phyloP scores from a whole-genome alignment of 129 eudicot species.

The Tagetes erecta region DNA sequence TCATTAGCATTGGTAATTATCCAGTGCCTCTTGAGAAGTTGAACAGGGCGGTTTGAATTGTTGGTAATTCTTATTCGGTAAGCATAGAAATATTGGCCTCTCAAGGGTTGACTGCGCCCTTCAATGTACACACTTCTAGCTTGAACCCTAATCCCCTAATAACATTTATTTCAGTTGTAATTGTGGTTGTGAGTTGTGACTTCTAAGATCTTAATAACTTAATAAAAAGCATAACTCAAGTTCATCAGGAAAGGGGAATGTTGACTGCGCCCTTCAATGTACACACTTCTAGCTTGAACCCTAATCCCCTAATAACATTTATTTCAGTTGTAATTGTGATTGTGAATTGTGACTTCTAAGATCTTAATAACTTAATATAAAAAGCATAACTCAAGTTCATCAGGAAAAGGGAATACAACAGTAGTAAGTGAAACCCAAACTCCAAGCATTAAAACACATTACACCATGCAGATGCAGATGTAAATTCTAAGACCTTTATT shows the following conservation, averaged over 20 bases:
- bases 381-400: slow-evolving; percentile 5
- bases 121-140: slow-evolving; percentile 90
- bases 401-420: background rate
- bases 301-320: slow-evolving; percentile 65
- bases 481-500: no score
- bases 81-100: slow-evolving; percentile 83
- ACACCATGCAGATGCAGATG: no score
- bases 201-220: slow-evolving; percentile 4
- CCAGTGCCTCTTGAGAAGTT: slow-evolving; percentile 94
- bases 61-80: slow-evolving; percentile 93
- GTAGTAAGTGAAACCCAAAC: background rate
- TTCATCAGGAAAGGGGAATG: slow-evolving; percentile 25
- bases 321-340: background rate
- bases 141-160: slow-evolving; percentile 89
- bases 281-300: slow-evolving; percentile 95
- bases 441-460: background rate
- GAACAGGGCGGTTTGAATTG: slow-evolving; percentile 82
- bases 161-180: background rate
- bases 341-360: slow-evolving; percentile 1
- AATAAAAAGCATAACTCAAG: slow-evolving; percentile 10
- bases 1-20: slow-evolving; percentile 92
- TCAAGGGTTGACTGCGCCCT: slow-evolving; percentile 81
- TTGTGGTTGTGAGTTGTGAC: background rate
- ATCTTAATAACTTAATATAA: background rate
- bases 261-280: slow-evolving; percentile 80